A percentile compares a stretch with the other conserved stretches of the same genome.
These are phyloP conservation scores for Aspergillus asperescens DNA, from an alignment of 495 filamentous ascomycete genomes.

Conservation along the genomic window DNA sequence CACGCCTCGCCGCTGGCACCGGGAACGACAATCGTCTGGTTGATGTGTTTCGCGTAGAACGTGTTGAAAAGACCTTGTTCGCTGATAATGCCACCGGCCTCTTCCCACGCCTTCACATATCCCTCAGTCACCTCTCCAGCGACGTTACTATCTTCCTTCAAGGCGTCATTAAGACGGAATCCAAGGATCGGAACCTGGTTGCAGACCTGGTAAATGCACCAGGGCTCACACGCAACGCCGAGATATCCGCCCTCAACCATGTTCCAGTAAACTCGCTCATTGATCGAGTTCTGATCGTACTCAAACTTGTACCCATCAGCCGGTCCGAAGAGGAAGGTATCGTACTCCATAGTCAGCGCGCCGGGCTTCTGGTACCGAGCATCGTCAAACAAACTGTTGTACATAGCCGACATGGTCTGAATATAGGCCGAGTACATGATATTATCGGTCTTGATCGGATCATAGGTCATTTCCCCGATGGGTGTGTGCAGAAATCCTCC, in stretches of 20 bases:
- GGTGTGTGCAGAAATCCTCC: background rate
- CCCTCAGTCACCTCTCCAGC: background rate
- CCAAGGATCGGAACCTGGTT: conserved; percentile 6
- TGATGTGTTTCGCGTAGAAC: background rate
- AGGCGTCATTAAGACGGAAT: conserved; percentile 4
- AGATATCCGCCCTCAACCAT: background rate
- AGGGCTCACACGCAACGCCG: conserved; percentile 3
- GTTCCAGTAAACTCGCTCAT: conserved; percentile 1
- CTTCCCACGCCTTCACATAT: conserved; percentile 3
- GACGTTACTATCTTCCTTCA: background rate
- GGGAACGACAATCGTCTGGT: background rate
- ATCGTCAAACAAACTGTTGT: conserved; percentile 3
- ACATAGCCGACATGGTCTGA: background rate
- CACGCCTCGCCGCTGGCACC: background rate
- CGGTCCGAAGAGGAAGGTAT: background rate
- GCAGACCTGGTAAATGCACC: conserved; percentile 8
- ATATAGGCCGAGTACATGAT: conserved; percentile 6
- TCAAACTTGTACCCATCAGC: background rate
- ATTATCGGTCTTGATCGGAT: conserved; percentile 1
- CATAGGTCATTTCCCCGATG: background rate
- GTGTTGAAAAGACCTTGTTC: background rate
- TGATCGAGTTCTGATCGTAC: background rate
- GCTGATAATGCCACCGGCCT: background rate
- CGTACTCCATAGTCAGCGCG: conserved; percentile 1
- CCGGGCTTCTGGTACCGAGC: background rate